phyloP scores from a whole-genome alignment of 2,329 filamentous ascomycete genomes.

The Fusarium sp. region DNA sequence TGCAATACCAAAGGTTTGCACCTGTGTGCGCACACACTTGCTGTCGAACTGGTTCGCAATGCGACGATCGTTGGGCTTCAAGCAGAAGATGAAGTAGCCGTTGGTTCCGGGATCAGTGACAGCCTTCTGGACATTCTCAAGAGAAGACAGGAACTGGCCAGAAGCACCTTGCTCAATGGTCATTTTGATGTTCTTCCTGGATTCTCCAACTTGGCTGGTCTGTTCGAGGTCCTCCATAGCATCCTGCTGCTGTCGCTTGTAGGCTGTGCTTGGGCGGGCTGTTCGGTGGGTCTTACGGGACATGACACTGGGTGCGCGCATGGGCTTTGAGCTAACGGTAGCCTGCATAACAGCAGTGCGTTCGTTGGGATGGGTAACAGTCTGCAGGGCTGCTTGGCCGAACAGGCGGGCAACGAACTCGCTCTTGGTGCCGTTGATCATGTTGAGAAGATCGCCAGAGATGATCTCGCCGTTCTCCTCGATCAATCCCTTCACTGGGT shows the following conservation, averaged over 20 bases:
- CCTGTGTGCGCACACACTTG: slow-evolving; percentile 95
- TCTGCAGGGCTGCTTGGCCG: slow-evolving; percentile 95
- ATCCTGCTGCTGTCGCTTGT: slow-evolving; percentile 59
- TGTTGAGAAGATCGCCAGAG: slow-evolving; percentile 94
- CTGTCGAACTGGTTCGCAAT: slow-evolving; percentile 99
- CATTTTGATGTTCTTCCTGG: slow-evolving; percentile 60
- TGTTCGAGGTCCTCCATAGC: slow-evolving; percentile 65
- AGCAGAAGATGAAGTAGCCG: slow-evolving; percentile 94
- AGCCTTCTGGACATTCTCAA: slow-evolving; percentile 93
- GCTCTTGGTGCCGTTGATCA: slow-evolving; percentile 90
- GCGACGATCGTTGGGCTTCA: slow-evolving; percentile 96
- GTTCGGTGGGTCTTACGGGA: slow-evolving; percentile 76
- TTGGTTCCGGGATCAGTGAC: slow-evolving; percentile 88
- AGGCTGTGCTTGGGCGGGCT: slow-evolving; percentile 52
- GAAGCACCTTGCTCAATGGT: slow-evolving; percentile 85
- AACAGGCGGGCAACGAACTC: slow-evolving; percentile 92
- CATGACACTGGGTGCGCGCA: slow-evolving; percentile 93
- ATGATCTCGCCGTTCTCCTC: slow-evolving; percentile 98
- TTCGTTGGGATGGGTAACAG: slow-evolving; percentile 93
- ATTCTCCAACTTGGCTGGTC: slow-evolving; percentile 64
- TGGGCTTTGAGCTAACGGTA: slow-evolving; percentile 94
- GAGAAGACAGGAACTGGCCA: slow-evolving; percentile 89
- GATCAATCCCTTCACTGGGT: slow-evolving; percentile 86
- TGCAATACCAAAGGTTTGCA: slow-evolving; percentile 95
- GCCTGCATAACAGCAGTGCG: slow-evolving; percentile 94